Conservation (phyloP, 441 rosid species). For the Aleurites moluccanus region DNA sequence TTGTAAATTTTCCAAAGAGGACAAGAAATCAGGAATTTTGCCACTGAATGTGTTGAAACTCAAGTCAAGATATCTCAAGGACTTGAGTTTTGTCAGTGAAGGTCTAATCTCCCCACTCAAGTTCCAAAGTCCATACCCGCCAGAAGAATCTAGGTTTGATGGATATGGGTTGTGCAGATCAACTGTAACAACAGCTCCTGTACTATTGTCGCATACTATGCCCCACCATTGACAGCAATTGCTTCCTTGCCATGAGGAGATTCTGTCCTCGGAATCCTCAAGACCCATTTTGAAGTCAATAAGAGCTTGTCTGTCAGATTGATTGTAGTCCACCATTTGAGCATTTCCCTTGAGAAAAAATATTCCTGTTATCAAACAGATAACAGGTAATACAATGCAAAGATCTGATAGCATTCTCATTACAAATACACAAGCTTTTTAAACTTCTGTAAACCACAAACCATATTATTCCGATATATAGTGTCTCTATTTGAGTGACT, state of each 20-base stretch:
- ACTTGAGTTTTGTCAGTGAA: slow-evolving; percentile 34
- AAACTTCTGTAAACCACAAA: background rate
- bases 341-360: slow-evolving; percentile 1
- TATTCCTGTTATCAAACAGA: background rate
- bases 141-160: slow-evolving; percentile 1
- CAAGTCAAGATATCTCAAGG: slow-evolving; percentile 39
- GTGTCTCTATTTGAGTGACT: background rate
- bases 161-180: slow-evolving; percentile 23
- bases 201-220: slow-evolving; percentile 7
- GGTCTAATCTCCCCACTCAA: slow-evolving; percentile 42
- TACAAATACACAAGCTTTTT: background rate
- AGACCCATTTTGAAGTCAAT: slow-evolving; percentile 4
- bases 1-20: slow-evolving; percentile 26
- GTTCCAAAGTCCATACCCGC: slow-evolving; percentile 29
- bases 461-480: background rate
- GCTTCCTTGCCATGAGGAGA: slow-evolving; percentile 14
- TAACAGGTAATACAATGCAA: background rate
- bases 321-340: background rate
- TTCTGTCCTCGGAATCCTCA: background rate
- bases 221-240: slow-evolving; percentile 22
- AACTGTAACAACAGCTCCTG: slow-evolving; percentile 16
- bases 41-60: slow-evolving; percentile 36
- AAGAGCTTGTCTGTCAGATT: slow-evolving; percentile 14
- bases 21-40: slow-evolving; percentile 40
- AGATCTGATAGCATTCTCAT: background rate